Conservation (phyloP, 495 filamentous ascomycete genomes). For the Neurospora sp. region DNA sequence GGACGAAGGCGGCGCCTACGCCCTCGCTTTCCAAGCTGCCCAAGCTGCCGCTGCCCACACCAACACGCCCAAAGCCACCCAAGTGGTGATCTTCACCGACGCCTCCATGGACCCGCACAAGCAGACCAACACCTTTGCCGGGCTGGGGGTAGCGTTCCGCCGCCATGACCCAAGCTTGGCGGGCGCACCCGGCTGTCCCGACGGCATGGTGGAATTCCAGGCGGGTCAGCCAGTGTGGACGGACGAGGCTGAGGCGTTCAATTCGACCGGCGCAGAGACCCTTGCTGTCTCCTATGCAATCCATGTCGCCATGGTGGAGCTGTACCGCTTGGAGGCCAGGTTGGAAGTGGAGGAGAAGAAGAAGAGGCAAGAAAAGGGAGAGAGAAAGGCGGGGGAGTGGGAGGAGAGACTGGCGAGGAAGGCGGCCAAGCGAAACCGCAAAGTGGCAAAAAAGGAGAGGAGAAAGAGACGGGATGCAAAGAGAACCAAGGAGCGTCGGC, state of each 20-base stretch:
- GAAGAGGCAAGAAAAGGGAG: background rate
- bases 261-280: background rate
- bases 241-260: background rate
- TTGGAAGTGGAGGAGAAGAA: background rate
- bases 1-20: background rate
- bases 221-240: background rate
- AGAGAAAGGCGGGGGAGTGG: background rate
- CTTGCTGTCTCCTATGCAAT: background rate
- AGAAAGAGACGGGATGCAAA: background rate
- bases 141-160: background rate
- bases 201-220: background rate
- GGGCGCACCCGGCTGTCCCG: background rate
- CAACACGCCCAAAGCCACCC: background rate
- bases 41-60: background rate
- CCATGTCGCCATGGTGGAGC: background rate
- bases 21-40: background rate
- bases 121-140: background rate
- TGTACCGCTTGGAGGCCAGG: background rate
- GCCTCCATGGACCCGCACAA: background rate
- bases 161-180: background rate
- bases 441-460: background rate
- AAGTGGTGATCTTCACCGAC: background rate
- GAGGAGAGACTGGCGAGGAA: background rate
- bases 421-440: background rate
- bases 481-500: background rate